Evolutionary conservation across 352 stramenopile genomes (phyloP).

Genomic region (Phytophthora lateralis): DNA sequence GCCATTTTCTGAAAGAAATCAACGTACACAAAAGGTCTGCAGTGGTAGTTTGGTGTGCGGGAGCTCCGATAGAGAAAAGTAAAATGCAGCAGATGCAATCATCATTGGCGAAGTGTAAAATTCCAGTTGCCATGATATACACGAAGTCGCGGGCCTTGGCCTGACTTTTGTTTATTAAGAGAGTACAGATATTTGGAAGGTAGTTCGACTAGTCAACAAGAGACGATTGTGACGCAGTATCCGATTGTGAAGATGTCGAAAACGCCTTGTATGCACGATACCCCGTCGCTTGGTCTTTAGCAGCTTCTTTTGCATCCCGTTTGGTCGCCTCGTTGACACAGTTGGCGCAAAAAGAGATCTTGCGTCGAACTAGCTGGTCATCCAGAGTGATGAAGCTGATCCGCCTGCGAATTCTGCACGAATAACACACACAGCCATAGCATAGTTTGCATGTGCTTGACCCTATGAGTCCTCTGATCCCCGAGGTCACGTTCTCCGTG

Average conservation of each 20-base stretch:
- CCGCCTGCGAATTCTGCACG: constrained; percentile 35
- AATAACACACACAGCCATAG: neutral
- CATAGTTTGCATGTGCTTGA: constrained; percentile 35
- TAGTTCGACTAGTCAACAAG: constrained; percentile 9
- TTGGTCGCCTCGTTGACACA: constrained; percentile 39
- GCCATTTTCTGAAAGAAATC: too few species aligned
- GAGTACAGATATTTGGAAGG: neutral
- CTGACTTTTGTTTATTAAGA: neutral
- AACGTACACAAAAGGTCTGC: neutral
- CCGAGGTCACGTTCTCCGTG: constrained; percentile 22
- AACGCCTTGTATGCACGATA: constrained; percentile 33
- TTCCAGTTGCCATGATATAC: too few species aligned
- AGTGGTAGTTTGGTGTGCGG: too few species aligned
- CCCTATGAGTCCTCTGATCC: constrained; percentile 21
- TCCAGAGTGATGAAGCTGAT: constrained; percentile 40
- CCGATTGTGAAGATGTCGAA: constrained; percentile 25
- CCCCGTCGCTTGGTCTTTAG: constrained; percentile 21
- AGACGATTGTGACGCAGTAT: constrained; percentile 11
- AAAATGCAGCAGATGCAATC: too few species aligned
- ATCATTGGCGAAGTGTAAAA: too few species aligned
- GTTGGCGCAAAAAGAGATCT: constrained; percentile 40
- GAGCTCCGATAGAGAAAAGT: too few species aligned
- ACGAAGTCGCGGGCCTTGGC: too few species aligned
- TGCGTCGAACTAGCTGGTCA: constrained; percentile 33
- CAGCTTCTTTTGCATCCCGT: constrained; percentile 27